phyloP scores from a whole-genome alignment of 1,139 yeast species.

The Arxiozyma heterogenica region DNA sequence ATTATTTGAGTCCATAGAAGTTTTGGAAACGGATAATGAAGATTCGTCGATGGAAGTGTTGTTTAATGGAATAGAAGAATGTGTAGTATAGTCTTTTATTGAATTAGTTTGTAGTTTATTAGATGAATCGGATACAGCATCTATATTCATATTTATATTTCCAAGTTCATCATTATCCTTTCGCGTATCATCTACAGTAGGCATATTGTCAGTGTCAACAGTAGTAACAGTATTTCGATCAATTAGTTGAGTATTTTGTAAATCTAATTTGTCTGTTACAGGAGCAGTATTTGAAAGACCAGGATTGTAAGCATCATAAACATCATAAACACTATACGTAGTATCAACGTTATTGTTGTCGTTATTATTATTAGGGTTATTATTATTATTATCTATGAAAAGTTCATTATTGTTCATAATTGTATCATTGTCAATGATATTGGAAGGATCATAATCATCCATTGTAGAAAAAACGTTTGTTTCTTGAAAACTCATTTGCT shows the following conservation, averaged over 20 bases:
- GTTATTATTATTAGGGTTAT: too few relatives aligned
- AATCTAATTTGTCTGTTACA: background rate
- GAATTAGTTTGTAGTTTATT: background rate
- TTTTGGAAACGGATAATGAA: background rate
- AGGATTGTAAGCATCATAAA: too few relatives aligned
- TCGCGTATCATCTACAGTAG: background rate
- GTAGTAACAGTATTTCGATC: background rate
- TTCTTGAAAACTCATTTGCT: background rate
- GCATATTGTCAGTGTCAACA: background rate
- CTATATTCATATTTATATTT: too few relatives aligned
- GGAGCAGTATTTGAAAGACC: background rate
- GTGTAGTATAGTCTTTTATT: background rate
- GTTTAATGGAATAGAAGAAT: background rate
- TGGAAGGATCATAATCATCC: background rate
- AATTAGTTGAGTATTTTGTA: background rate
- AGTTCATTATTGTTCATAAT: background rate
- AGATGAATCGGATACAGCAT: background rate
- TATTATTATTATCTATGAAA: background rate
- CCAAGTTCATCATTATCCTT: background rate
- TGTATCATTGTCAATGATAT: background rate
- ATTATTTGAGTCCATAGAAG: background rate
- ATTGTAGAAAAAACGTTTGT: background rate
- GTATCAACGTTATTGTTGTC: too few relatives aligned
- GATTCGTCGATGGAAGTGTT: background rate
- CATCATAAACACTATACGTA: too few relatives aligned